These are phyloP conservation scores for Nepenthes alata DNA, from an alignment of 179 eudicot genomes.

Conservation along the genomic window DNA sequence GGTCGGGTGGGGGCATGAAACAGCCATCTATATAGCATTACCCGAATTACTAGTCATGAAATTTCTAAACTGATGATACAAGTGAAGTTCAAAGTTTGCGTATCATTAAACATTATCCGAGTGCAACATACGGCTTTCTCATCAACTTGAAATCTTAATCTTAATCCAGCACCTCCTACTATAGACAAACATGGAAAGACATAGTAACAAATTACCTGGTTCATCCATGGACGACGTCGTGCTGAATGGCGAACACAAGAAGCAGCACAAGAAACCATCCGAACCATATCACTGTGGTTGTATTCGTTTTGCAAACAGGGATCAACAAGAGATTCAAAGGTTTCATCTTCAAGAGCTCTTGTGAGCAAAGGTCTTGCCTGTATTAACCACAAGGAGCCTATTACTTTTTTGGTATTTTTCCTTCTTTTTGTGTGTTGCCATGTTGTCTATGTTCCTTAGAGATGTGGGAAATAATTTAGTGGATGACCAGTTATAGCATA, in stretches of 20 bases:
- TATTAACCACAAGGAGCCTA: not conserved
- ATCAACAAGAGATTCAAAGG: slow-evolving; percentile 39
- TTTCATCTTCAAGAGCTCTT: slow-evolving; percentile 40
- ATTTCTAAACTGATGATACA: too few species aligned
- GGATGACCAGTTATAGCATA: too few species aligned
- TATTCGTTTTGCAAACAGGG: slow-evolving; percentile 21
- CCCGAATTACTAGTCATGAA: too few species aligned
- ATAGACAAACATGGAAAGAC: not conserved
- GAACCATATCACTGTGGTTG: slow-evolving; percentile 37
- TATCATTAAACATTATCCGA: too few species aligned
- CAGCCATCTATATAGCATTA: too few species aligned
- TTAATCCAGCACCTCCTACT: not conserved
- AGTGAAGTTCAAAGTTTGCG: too few species aligned
- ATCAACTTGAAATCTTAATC: too few species aligned
- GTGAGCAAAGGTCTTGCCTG: slow-evolving; percentile 50
- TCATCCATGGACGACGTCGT: slow-evolving; percentile 46
- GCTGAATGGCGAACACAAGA: slow-evolving; percentile 54
- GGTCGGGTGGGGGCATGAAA: too few species aligned
- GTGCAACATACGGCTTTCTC: too few species aligned
- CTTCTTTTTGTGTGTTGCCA: too few species aligned
- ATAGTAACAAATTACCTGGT: slow-evolving; percentile 30
- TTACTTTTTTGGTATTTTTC: not conserved
- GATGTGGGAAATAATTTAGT: too few species aligned
- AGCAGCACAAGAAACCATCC: slow-evolving; percentile 58
- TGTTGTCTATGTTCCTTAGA: too few species aligned